These are phyloP conservation scores for Fraxinus xanthoxyloides DNA, from an alignment of 305 asterid species.

Conservation along the genomic window DNA sequence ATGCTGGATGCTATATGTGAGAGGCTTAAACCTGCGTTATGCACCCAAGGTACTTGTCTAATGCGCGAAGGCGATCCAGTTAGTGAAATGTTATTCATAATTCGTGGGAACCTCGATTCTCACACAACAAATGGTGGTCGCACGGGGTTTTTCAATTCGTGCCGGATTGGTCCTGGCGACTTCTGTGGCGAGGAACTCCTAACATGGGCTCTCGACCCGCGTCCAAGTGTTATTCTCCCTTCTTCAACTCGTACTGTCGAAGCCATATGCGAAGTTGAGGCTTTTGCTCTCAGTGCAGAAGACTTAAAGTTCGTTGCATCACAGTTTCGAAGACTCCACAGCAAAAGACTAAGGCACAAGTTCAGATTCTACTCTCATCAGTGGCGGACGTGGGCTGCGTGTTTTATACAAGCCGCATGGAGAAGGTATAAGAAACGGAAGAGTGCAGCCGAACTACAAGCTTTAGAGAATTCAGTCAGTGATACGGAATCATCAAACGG, in stretches of 20 bases:
- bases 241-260: conserved; percentile 56
- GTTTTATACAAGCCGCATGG: conserved; percentile 79
- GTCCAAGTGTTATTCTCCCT: conserved; percentile 50
- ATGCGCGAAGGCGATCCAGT: conserved; percentile 93
- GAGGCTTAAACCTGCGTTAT: conserved; percentile 79
- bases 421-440: conserved; percentile 57
- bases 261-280: conserved; percentile 55
- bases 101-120: conserved; percentile 86
- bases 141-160: conserved; percentile 86
- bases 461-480: conserved; percentile 29
- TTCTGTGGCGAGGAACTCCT: conserved; percentile 77
- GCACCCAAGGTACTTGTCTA: conserved; percentile 71
- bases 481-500: conserved; percentile 19
- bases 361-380: conserved; percentile 59
- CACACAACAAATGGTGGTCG: conserved; percentile 92
- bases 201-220: conserved; percentile 64
- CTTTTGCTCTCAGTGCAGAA: conserved; percentile 56
- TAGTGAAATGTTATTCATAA: conserved; percentile 79
- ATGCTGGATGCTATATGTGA: conserved; percentile 93
- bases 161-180: conserved; percentile 79
- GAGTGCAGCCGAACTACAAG: conserved; percentile 47
- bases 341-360: conserved; percentile 52
- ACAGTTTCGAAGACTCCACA: conserved; percentile 52
- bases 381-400: conserved; percentile 60
- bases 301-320: conserved; percentile 69